Evolutionary conservation across 2,329 filamentous ascomycete genomes (phyloP).

Genomic region (Parafenestella ontariensis): DNA sequence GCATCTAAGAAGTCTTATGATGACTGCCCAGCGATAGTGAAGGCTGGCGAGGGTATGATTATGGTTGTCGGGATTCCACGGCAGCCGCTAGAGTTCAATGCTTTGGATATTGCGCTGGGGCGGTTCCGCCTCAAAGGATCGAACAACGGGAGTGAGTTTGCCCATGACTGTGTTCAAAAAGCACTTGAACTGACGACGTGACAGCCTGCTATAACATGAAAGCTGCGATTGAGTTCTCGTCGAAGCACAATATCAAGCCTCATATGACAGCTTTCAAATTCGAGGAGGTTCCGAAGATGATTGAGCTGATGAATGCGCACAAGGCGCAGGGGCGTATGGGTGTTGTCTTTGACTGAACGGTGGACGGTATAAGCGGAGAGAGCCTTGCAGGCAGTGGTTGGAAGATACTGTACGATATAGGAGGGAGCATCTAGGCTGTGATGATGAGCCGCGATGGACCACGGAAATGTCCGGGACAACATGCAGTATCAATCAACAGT

Average conservation of each 20-base stretch:
- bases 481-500: background rate
- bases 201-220: conserved; percentile 49
- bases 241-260: conserved; percentile 43
- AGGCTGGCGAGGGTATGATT: conserved; percentile 36
- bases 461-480: background rate
- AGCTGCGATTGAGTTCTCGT: conserved; percentile 42
- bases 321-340: conserved; percentile 41
- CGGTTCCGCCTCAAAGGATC: conserved; percentile 37
- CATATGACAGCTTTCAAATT: conserved; percentile 37
- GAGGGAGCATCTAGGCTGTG: background rate
- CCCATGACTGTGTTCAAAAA: conserved; percentile 36
- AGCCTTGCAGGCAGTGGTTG: background rate
- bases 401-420: background rate
- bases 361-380: background rate
- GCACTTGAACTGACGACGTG: conserved; percentile 54
- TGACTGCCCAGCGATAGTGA: conserved; percentile 41
- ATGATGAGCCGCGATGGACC: too few species aligned
- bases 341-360: conserved; percentile 33
- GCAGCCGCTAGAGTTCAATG: conserved; percentile 41
- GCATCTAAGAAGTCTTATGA: conserved; percentile 43
- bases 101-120: conserved; percentile 40
- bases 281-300: conserved; percentile 45
- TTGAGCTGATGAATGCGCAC: conserved; percentile 43
- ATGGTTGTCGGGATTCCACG: conserved; percentile 46
- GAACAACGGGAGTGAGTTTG: conserved; percentile 44